Conservation (phyloP, 1,284 basidiomycete species). For the Irpex rosettiformis region DNA sequence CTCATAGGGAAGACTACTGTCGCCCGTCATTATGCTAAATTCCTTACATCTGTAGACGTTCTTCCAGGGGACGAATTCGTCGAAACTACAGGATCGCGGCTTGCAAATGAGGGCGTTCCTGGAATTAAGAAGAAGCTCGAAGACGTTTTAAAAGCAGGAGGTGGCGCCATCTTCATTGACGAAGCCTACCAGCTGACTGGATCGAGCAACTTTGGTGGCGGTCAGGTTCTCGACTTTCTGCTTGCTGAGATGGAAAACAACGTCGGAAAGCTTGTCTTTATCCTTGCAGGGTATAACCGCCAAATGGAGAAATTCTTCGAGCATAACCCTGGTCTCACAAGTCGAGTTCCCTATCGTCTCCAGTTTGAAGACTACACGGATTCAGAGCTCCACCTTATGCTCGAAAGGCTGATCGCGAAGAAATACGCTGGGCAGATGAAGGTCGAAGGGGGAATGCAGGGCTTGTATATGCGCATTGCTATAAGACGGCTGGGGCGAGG, state of each 20-base stretch:
- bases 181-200: slow-evolving; percentile 37
- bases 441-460: slow-evolving; percentile 49
- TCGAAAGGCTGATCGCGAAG: slow-evolving; percentile 44
- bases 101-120: slow-evolving; percentile 53
- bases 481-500: slow-evolving; percentile 53
- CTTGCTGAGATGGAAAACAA: slow-evolving; percentile 72
- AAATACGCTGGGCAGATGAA: slow-evolving; percentile 47
- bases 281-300: slow-evolving; percentile 63
- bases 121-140: slow-evolving; percentile 50
- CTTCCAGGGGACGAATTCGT: slow-evolving; percentile 52
- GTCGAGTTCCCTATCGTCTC: slow-evolving; percentile 58
- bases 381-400: slow-evolving; percentile 48
- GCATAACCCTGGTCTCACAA: slow-evolving; percentile 63
- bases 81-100: slow-evolving; percentile 58
- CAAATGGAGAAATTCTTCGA: slow-evolving; percentile 76
- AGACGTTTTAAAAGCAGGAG: slow-evolving; percentile 44
- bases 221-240: slow-evolving; percentile 59
- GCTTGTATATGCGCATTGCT: slow-evolving; percentile 55
- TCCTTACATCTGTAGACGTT: slow-evolving; percentile 50
- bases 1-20: slow-evolving; percentile 63
- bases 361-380: slow-evolving; percentile 63
- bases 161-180: slow-evolving; percentile 63
- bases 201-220: slow-evolving; percentile 56
- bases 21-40: slow-evolving; percentile 58
- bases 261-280: slow-evolving; percentile 61